Evolutionary conservation across 805 yeast genomes (phyloP).

Genomic region (Candida broadrunensis): DNA sequence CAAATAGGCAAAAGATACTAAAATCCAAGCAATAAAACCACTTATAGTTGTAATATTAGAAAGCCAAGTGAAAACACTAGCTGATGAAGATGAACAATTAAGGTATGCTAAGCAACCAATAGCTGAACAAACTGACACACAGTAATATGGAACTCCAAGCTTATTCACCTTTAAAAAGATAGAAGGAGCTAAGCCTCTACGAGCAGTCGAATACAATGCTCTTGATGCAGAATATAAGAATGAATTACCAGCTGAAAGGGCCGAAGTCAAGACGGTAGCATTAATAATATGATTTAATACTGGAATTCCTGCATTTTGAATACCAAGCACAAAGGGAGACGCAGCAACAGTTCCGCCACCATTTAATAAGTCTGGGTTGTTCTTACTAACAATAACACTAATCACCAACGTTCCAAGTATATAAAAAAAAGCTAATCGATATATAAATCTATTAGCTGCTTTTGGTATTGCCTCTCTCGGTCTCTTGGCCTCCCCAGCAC

Average conservation of each 20-base stretch:
- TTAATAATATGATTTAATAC: conserved; percentile 61
- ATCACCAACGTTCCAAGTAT: conserved; percentile 38
- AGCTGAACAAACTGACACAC: conserved; percentile 28
- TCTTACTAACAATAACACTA: conserved; percentile 34
- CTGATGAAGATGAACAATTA: conserved; percentile 51
- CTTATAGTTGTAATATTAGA: conserved; percentile 64
- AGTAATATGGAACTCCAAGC: conserved; percentile 41
- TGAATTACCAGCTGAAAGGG: conserved; percentile 46
- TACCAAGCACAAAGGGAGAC: conserved; percentile 66
- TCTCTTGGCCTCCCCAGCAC: conserved; percentile 46
- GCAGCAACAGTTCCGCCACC: conserved; percentile 47
- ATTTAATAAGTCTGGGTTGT: conserved; percentile 18
- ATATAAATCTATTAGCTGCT: conserved; percentile 58
- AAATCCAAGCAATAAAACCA: conserved; percentile 64
- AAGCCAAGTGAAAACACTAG: conserved; percentile 61
- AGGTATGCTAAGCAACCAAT: conserved; percentile 50
- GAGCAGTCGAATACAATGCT: conserved; percentile 38
- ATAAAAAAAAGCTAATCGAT: conserved; percentile 43
- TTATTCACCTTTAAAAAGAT: conserved; percentile 33
- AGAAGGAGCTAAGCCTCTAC: conserved; percentile 37
- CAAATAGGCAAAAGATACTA: conserved; percentile 49
- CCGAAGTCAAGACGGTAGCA: conserved; percentile 59
- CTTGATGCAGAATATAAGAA: conserved; percentile 42
- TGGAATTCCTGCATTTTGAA: conserved; percentile 55
- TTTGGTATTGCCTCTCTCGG: conserved; percentile 45